These are phyloP conservation scores for Alternaria novae-zelandiae DNA, from an alignment of 2,329 filamentous ascomycete species.

Conservation along the genomic window DNA sequence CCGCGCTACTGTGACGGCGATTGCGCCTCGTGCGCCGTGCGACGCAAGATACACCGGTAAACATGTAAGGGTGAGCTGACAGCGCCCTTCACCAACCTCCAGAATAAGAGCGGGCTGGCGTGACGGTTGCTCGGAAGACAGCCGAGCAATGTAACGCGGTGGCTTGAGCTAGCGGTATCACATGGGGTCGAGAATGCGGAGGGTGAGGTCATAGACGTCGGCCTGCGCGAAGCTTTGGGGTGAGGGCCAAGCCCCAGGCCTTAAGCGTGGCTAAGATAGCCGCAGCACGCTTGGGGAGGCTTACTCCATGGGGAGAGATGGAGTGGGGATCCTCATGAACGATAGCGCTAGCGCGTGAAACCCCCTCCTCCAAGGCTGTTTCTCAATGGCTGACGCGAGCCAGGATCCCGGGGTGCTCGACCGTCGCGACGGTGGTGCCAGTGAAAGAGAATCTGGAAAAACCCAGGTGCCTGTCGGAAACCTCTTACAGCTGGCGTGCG, in stretches of 20 bases:
- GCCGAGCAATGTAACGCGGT: conserved; percentile 8
- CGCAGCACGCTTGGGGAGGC: conserved; percentile 6
- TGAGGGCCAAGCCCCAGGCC: not conserved
- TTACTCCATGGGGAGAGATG: conserved; percentile 14
- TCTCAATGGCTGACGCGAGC: conserved; percentile 5
- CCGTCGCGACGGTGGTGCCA: not conserved
- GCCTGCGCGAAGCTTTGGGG: conserved; percentile 9
- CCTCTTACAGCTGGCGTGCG: conserved; percentile 9
- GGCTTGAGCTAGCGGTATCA: conserved; percentile 5
- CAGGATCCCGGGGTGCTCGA: conserved; percentile 4
- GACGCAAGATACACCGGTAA: not conserved
- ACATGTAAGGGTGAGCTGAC: not conserved
- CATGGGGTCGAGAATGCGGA: not conserved
- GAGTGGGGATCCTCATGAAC: conserved; percentile 11
- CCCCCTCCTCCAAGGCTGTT: conserved; percentile 7
- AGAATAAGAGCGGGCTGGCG: not conserved
- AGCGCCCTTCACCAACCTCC: not conserved
- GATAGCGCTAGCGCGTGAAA: conserved; percentile 1
- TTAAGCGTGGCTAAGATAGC: conserved; percentile 11
- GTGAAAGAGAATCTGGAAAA: not conserved
- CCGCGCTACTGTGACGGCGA: not conserved
- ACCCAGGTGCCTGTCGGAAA: not conserved
- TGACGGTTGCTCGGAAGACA: not conserved
- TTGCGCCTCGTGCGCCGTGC: not conserved
- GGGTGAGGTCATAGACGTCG: conserved; percentile 12